Evolutionary conservation across 2,329 filamentous ascomycete genomes (phyloP).

Genomic region (Thelonectria rubi): DNA sequence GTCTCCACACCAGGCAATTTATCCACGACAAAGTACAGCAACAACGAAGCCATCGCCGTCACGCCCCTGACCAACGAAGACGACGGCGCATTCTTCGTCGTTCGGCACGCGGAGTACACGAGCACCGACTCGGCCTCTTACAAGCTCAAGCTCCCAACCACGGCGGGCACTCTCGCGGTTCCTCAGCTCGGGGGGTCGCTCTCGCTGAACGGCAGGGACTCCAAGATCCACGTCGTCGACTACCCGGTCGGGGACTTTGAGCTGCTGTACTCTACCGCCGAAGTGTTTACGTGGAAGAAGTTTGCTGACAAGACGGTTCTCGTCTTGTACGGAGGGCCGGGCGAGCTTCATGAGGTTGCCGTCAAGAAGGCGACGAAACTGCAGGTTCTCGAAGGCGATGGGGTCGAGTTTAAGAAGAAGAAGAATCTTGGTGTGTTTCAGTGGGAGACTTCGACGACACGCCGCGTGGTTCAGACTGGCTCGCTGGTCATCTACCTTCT

Average conservation of each 20-base stretch:
- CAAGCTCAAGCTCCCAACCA: conserved; percentile 68
- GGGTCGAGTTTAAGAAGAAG: conserved; percentile 38
- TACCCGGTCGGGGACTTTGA: conserved; percentile 68
- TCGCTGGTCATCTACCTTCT: conserved; percentile 55
- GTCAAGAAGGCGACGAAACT: conserved; percentile 45
- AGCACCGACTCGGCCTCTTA: conserved; percentile 66
- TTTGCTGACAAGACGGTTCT: conserved; percentile 67
- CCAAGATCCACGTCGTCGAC: conserved; percentile 73
- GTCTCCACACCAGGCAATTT: conserved; percentile 63
- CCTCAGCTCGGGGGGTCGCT: conserved; percentile 67
- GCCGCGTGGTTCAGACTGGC: conserved; percentile 46
- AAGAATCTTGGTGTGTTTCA: conserved; percentile 41
- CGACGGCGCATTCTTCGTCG: conserved; percentile 69
- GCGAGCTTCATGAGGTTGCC: conserved; percentile 71
- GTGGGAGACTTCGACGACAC: conserved; percentile 43
- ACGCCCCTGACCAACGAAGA: conserved; percentile 67
- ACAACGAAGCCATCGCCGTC: conserved; percentile 61
- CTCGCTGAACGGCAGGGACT: conserved; percentile 69
- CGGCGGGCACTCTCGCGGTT: conserved; percentile 58
- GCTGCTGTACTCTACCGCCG: conserved; percentile 73
- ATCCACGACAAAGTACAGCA: conserved; percentile 61
- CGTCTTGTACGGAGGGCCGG: conserved; percentile 69
- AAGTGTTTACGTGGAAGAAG: conserved; percentile 75
- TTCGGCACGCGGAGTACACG: conserved; percentile 73
- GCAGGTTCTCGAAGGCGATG: conserved; percentile 39